Conservation (phyloP, 2,329 filamentous ascomycete species). For the Eutypella sp. region DNA sequence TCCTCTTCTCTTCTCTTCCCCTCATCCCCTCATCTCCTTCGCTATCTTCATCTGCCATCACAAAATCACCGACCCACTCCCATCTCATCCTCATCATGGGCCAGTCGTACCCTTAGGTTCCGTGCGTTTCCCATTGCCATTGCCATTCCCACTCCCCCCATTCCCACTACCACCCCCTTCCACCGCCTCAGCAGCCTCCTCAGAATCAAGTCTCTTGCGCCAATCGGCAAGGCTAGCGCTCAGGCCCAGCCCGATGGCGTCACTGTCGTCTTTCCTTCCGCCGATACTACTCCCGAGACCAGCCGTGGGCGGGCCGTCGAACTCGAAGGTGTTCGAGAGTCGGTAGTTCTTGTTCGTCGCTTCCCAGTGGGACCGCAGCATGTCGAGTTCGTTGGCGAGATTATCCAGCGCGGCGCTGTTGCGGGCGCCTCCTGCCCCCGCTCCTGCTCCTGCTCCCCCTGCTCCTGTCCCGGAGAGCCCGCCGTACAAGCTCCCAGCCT, state of each 20-base stretch:
- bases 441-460: too few relatives aligned
- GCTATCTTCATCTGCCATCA: too few relatives aligned
- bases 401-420: conserved; percentile 75
- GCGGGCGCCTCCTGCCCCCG: conserved; percentile 39
- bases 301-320: conserved; percentile 53
- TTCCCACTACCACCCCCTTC: neutral
- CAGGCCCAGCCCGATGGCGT: conserved; percentile 47
- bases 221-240: conserved; percentile 74
- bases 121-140: too few relatives aligned
- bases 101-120: neutral
- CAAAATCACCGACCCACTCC: too few relatives aligned
- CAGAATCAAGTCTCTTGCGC: conserved; percentile 69
- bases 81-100: too few relatives aligned
- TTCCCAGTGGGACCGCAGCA: conserved; percentile 88
- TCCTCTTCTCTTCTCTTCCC: too few relatives aligned
- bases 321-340: conserved; percentile 83
- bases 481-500: conserved; percentile 59
- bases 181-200: conserved; percentile 36
- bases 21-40: too few relatives aligned
- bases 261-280: conserved; percentile 41
- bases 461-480: conserved; percentile 37
- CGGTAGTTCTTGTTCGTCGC: conserved; percentile 93
- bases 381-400: conserved; percentile 86
- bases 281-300: too few relatives aligned
- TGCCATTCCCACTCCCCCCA: too few relatives aligned